Percentiles rank a stretch among this genome's conserved stretches.
Conservation (phyloP, 2,329 filamentous ascomycete species). For the Ascochyta viciae-villosae region DNA sequence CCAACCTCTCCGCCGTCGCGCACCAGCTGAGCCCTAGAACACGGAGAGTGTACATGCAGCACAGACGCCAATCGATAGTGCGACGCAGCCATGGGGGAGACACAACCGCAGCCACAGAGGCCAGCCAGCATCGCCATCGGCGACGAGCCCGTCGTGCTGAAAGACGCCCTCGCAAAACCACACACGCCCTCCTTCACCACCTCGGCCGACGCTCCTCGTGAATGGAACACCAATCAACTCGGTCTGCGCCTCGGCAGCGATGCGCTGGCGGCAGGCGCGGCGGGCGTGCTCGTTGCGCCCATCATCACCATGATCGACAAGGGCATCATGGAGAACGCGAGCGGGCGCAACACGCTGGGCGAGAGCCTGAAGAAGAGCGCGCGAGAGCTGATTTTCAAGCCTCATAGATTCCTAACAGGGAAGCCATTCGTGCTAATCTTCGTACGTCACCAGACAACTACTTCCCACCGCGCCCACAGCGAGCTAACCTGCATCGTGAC, state of each 20-base stretch:
- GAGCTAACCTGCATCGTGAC: not conserved
- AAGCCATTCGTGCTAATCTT: conserved; percentile 73
- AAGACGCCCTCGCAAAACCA: not conserved
- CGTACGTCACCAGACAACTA: conserved; percentile 27
- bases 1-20: not conserved
- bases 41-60: conserved; percentile 36
- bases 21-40: not conserved
- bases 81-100: conserved; percentile 43
- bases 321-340: conserved; percentile 83
- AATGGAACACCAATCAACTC: conserved; percentile 80
- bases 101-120: conserved; percentile 6
- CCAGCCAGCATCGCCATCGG: not conserved
- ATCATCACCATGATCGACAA: conserved; percentile 85
- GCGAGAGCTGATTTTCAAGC: conserved; percentile 62
- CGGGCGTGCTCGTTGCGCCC: conserved; percentile 79
- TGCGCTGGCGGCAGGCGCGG: conserved; percentile 70
- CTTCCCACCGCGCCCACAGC: not conserved
- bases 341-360: conserved; percentile 67
- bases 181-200: not conserved
- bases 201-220: not conserved
- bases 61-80: conserved; percentile 30
- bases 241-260: conserved; percentile 72
- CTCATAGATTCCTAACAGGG: conserved; percentile 67
- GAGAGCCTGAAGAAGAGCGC: conserved; percentile 67
- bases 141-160: conserved; percentile 12